Percentiles rank a stretch among this genome's conserved stretches.
phyloP scores from a whole-genome alignment of 805 yeast genomes.

The Metschnikowia lunata region DNA sequence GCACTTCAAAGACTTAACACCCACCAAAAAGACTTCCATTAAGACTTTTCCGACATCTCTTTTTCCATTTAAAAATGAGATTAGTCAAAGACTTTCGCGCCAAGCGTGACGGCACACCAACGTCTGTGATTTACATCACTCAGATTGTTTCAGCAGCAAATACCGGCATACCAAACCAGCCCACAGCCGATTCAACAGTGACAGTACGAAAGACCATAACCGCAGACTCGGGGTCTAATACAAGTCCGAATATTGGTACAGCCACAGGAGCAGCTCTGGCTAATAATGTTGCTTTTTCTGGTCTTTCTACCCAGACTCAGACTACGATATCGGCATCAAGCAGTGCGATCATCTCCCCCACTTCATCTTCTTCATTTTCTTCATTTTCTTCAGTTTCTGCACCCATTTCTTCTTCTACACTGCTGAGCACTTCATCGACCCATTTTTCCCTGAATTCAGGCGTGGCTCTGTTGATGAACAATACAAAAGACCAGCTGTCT shows the following conservation, averaged over 20 bases:
- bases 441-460: conserved; percentile 1
- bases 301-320: neutral
- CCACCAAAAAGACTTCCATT: too few species aligned
- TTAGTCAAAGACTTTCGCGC: neutral
- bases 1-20: too few species aligned
- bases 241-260: neutral
- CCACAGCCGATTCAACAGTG: conserved; percentile 1
- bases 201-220: conserved; percentile 4
- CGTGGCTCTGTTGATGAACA: conserved; percentile 1
- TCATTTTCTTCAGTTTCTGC: neutral
- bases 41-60: too few species aligned
- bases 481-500: conserved; percentile 2
- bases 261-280: neutral
- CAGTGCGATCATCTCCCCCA: neutral
- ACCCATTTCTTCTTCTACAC: neutral
- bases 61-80: neutral
- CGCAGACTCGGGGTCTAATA: neutral
- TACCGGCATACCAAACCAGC: neutral
- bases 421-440: neutral
- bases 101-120: conserved; percentile 6
- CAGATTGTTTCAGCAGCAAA: conserved; percentile 4
- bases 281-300: neutral
- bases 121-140: conserved; percentile 6
- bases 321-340: too few species aligned
- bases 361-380: neutral